Evolutionary conservation across 1,284 basidiomycete genomes (phyloP), one percentile per base, ranked within the genome.

Genomic region (Trichosporon asahii): DNA sequence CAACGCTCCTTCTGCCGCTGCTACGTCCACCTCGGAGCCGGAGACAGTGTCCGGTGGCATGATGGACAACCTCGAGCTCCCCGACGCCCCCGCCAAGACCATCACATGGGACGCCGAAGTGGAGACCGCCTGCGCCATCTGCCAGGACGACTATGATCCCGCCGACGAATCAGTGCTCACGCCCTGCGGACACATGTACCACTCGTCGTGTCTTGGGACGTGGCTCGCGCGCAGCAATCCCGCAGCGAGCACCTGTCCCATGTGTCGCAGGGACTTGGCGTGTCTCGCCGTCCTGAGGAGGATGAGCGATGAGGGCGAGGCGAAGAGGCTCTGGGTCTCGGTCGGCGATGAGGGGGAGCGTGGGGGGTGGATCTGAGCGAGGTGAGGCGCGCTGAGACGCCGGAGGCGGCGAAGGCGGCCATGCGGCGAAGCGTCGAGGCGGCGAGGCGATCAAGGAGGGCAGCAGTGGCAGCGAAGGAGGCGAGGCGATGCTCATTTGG

Each of bases 131-230:
- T 69, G 65, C 49, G 68, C 35, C 31, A 23, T 18, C 11, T 77
- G 77, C 60, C 73, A 76, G 65, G 77, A 77, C 55, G 76, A 78
- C 21, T 81, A 80, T 66, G 73, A 74, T 11, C 60, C 70, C 9
- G 68, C 68, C 8, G 72, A 73, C 21, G 35, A 69, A 18, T 60
- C 79, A 14, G 67, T 73, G 0, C 64, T 79, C 15, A 82, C 80
- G 11, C 78, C 80, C 0, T 82, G 80, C 69, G 76, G 77, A 53
- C 80, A 82, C 74, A 80, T 82, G 79, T 82, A 79, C 72, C 80
- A 82, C 65, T 65, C 75, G 12, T 64, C 68, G 8, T 80, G 80
- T 65, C 73, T 82, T 1, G 73, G 74, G 11, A 79, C 79, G 44
- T 81, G 79, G 79, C 68, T 78, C 40, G 64, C 70, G 15, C 77